These are phyloP conservation scores for Pseudogymnoascus sp. DNA, from an alignment of 2,329 filamentous ascomycete genomes.

Conservation along the genomic window DNA sequence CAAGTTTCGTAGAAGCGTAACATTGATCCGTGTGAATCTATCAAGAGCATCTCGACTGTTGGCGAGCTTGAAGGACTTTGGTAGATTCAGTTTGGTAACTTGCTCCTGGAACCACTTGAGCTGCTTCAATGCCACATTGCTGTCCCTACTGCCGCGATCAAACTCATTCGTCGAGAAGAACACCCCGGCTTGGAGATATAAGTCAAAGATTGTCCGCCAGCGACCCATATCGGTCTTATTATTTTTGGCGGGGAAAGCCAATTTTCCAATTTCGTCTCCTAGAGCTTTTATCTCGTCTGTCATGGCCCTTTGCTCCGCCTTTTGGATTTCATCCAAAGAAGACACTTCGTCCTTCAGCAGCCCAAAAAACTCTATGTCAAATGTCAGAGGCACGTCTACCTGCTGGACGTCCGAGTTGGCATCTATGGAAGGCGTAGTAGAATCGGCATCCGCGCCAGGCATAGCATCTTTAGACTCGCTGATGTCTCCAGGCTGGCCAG, in stretches of 20 bases:
- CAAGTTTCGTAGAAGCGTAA: constrained; percentile 66
- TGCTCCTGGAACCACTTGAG: constrained; percentile 65
- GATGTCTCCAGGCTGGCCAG: background rate
- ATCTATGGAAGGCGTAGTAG: background rate
- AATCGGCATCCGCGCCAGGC: background rate
- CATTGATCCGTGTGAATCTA: constrained; percentile 65
- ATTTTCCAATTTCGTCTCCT: constrained; percentile 52
- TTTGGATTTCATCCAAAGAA: constrained; percentile 58
- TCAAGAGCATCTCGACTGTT: constrained; percentile 56
- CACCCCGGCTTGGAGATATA: constrained; percentile 70
- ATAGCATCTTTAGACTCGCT: background rate
- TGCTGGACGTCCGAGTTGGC: constrained; percentile 26
- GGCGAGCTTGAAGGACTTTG: constrained; percentile 54
- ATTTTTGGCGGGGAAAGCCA: constrained; percentile 55
- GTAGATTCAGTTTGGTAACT: constrained; percentile 50
- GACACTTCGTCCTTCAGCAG: constrained; percentile 64
- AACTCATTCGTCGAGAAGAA: constrained; percentile 74
- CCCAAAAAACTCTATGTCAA: constrained; percentile 72
- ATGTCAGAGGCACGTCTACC: constrained; percentile 68
- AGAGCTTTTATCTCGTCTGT: constrained; percentile 53
- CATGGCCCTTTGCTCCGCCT: constrained; percentile 52
- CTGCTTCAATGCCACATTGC: constrained; percentile 55
- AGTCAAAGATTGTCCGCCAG: constrained; percentile 74
- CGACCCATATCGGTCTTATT: constrained; percentile 58
- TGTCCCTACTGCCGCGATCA: constrained; percentile 59